Base-by-base conservation (phyloP, 441 rosid species). In the Arabidopsis lyrata region DNA sequence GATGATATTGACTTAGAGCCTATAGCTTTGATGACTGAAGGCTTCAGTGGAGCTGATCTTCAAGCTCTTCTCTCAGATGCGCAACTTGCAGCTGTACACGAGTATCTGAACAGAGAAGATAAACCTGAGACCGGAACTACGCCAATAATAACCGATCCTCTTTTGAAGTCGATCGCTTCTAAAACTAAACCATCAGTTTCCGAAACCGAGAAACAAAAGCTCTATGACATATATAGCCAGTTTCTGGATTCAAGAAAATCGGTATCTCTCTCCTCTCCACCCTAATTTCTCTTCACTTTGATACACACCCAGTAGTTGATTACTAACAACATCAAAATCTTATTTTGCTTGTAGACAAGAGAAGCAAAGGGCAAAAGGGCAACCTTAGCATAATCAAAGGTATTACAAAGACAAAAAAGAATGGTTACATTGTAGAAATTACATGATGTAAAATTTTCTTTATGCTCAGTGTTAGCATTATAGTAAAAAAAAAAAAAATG, bases 41-140 rank as follows among this genome's bases (percentile, higher is more conserved):
- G 99, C 69, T 91, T 89, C 77, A 93, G 97, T 27, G 99, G 99
- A 75, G 99, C 99, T 67, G 99, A 96, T 81, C 94, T 91, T 63
- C 99, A 96, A 83, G 99, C 98, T 66, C 97, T 91, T 68, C 93
- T 95, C 58, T 90, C 99, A 11, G 98, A 93, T 70, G 93, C 99
- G 5, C 98, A 95, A 78, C 97, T 96, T 57, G 93, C 89, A 5
- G 97, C 97, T 50, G 99, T 91, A 76, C 98, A 93, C 24, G 94
- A 91, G 74, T 81, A 77, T 79, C 76, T 96, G 62, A 83, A 71
- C 82, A 76, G 31, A 63, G 79, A 63, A 52, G 82, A 79, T 10
- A 73, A 76, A 61, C 77, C 64, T 1, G 79, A 78, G 58, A 57
- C 80, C 2, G 85, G 85, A 55, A 87, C 74, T 80, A 83, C 77